Percentiles rank a stretch among this genome's conserved stretches.
These are phyloP conservation scores for Entomortierella chlamydospora DNA, from an alignment of 192 early-diverging fungal genomes.

Conservation along the genomic window DNA sequence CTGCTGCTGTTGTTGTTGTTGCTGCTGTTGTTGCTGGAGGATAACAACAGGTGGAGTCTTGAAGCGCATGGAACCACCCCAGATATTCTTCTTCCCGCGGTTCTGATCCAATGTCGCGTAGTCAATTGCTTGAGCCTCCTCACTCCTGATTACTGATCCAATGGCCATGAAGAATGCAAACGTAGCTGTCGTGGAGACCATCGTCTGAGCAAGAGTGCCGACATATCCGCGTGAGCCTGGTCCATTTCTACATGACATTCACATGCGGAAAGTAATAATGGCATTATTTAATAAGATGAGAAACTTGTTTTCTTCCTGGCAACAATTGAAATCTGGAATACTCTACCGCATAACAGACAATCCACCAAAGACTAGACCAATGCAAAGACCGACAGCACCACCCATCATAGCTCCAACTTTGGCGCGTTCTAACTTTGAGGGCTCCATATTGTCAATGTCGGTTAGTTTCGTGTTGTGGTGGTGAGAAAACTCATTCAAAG, in stretches of 20 bases:
- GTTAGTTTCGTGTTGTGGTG: too few species aligned
- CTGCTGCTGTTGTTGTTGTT: conserved; percentile 5
- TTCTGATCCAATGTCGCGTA: conserved; percentile 37
- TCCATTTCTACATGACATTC: conserved; percentile 66
- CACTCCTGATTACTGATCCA: conserved; percentile 65
- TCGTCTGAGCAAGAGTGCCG: conserved; percentile 77
- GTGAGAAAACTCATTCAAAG: too few species aligned
- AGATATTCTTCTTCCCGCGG: conserved; percentile 25
- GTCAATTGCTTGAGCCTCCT: conserved; percentile 53
- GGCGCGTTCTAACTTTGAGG: conserved; percentile 65
- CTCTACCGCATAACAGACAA: conserved; percentile 61
- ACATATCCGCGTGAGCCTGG: conserved; percentile 77
- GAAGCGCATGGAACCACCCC: conserved; percentile 27
- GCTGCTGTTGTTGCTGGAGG: conserved; percentile 28
- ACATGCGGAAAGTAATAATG: not conserved
- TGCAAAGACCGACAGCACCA: conserved; percentile 70
- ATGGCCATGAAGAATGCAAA: conserved; percentile 86
- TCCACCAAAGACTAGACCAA: conserved; percentile 70
- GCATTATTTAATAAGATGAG: not conserved
- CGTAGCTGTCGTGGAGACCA: conserved; percentile 80
- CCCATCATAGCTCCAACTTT: conserved; percentile 77
- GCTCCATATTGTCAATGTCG: conserved; percentile 55
- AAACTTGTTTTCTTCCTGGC: not conserved
- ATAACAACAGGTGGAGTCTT: conserved; percentile 47
- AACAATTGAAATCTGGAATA: not conserved